Conservation (phyloP, 345 rosid species). For the Sapria himalayana region DNA sequence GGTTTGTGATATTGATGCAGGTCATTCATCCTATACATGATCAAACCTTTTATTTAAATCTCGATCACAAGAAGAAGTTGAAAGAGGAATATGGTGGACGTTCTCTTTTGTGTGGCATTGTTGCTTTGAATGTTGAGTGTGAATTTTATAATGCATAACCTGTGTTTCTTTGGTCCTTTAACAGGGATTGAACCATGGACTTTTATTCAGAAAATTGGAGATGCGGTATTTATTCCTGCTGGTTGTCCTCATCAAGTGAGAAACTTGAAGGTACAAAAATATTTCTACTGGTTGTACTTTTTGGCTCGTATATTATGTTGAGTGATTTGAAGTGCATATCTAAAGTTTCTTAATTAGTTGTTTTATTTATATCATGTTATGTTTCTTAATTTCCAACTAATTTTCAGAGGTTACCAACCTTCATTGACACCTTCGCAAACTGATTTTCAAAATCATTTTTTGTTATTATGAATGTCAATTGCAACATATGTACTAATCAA, state of each 20-base stretch:
- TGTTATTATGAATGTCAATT: no score
- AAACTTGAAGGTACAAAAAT: conserved; percentile 28
- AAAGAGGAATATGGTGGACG: conserved; percentile 55
- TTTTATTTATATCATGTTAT: no score
- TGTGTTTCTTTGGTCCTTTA: not conserved
- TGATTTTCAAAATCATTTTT: no score
- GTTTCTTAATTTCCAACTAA: no score
- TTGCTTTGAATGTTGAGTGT: not conserved
- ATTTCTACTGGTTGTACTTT: not conserved
- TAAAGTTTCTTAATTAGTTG: no score
- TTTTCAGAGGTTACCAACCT: no score
- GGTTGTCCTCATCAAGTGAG: conserved; percentile 64
- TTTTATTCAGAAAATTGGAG: conserved; percentile 37
- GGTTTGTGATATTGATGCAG: conserved; percentile 11
- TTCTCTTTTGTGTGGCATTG: not conserved
- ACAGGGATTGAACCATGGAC: conserved; percentile 57
- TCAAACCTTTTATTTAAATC: conserved; percentile 38
- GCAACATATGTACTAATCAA: no score
- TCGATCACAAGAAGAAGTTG: conserved; percentile 39
- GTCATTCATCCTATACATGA: conserved; percentile 59
- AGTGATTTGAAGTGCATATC: not conserved
- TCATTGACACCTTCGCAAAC: no score
- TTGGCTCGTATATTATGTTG: no score
- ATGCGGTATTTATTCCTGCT: conserved; percentile 49
- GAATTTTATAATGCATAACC: not conserved